Base-by-base conservation (phyloP, 148 eudicot genomes). In the Amaranthus cruentus region DNA sequence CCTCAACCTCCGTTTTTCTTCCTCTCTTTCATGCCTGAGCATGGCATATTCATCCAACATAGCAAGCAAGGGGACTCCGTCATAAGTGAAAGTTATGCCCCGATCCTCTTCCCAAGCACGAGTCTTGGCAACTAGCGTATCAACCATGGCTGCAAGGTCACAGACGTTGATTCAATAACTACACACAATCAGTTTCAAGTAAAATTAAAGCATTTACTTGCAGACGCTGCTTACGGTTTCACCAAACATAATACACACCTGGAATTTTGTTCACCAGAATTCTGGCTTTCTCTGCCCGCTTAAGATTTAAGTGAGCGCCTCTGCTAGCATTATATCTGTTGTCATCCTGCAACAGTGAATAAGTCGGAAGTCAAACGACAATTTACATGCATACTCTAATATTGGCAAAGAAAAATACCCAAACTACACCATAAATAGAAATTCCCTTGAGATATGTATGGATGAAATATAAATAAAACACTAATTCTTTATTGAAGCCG, bases 21-120 rank as follows among this genome's bases (percentile, higher is more conserved):
- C 99, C 81, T 96, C 99, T 83, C 96, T 88, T 70, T 92, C 99
- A 5, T 87, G 93, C 84, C 99, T 90, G 79, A 96, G 97, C 92
- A 86, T 89, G 69, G 84, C 89, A 77, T 96, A 96, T 80, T 96
- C 97, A 62, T 96, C 99, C 73, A 96, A 83, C 97, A 92, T 96
- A 6, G 99, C 97, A 65, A 96, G 97, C 55, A 96, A 86, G 57
- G 99, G 97, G 79, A 96, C 99, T 56, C 99, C 99, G 75, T 96
- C 99, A 64, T 96, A 96, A 49, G 90, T 80, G 77, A 96, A 96
- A 80, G 92, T 74, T 47, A 84, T 50, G 28, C 84, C 91, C 21
- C 86, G 92, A 21, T 92, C 96, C 78, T 88, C 90, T 81, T 96
- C 99, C 99, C 99, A 96, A 14, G 89, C 78, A 51, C 90, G 97